A percentile compares a stretch with the other conserved stretches of the same genome.
These are phyloP conservation scores for Pseudocohnilembus persalinus DNA, from an alignment of 169 alveolate species.

Conservation along the genomic window DNA sequence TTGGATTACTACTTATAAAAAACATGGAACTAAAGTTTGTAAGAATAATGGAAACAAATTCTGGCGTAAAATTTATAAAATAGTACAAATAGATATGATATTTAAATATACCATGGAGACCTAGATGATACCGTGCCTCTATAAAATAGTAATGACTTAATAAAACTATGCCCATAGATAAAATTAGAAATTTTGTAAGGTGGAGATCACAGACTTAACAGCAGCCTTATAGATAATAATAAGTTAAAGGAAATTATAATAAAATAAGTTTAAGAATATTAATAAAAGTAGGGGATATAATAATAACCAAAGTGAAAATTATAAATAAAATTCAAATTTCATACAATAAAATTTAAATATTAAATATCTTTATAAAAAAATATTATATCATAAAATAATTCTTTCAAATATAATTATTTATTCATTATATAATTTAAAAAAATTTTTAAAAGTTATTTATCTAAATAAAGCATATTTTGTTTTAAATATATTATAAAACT, in stretches of 20 bases:
- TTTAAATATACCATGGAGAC: background rate
- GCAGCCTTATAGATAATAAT: background rate
- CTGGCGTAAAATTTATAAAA: background rate
- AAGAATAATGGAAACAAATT: constrained; percentile 12
- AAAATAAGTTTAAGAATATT: background rate
- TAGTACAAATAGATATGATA: constrained; percentile 4
- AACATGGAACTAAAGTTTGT: background rate
- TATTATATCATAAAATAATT: background rate
- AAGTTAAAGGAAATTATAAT: too few species aligned
- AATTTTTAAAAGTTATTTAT: too few species aligned
- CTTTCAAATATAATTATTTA: background rate
- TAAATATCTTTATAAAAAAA: background rate
- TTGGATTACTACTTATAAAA: background rate
- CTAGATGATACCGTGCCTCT: constrained; percentile 7
- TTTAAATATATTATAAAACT: too few species aligned
- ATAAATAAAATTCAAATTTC: too few species aligned
- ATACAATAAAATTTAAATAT: too few species aligned
- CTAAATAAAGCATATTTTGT: too few species aligned
- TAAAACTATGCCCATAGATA: too few species aligned
- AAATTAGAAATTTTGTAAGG: background rate
- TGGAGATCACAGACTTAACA: constrained; percentile 14
- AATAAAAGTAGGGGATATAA: background rate
- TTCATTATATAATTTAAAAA: too few species aligned
- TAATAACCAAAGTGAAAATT: too few species aligned
- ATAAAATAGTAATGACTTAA: background rate